Base-by-base conservation (phyloP, 148 eudicot species). In the Rhododendron molle region DNA sequence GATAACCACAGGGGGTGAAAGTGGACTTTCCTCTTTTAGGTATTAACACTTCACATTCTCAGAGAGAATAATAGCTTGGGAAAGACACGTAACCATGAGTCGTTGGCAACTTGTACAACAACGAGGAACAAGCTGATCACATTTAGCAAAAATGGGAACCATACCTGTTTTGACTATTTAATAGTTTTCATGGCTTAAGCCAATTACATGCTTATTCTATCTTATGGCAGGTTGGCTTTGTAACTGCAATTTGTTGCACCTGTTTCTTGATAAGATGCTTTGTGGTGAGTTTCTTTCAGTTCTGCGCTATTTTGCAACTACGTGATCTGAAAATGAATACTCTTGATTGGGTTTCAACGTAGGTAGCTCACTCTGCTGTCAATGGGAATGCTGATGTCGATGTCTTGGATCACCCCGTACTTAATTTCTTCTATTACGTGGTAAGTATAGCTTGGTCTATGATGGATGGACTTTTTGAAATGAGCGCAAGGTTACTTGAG, bases 231-330 rank as follows among this genome's bases (percentile, higher is more conserved):
- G 96, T 93, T 44, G 94, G 96, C 74, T 87, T 80, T 60, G 92
- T 93, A 56, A 92, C 94, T 8, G 90, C 85, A 73, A 89, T 92
- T 82, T 92, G 96, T 87, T 93, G 92, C 88, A 90, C 93, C 76
- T 92, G 96, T 87, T 93, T 93, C 89, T 52, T 93, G 72, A 89
- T 90, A 65, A 86, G 92, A 90, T 93, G 96, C 56, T 47, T 89
- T 28, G 83, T 93, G 92, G 96, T 93, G 80, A 91, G 92, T 79
- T 85, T 36, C 32, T 84, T 47, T 86, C 18, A 43, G 9, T 62
- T 40, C 0, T 49, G 30, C 12, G 4, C 15, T 4, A 52, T 32
- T n/a, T 40, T 40, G 44, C 7, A 40, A 40, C 44, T 4, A 11
- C 15, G 7, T 76, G 28, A 81, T 15, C 7, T 30, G 2, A 46